phyloP scores from a whole-genome alignment of 768 basidiomycete genomes.

The Panaeolus cyanescens region DNA sequence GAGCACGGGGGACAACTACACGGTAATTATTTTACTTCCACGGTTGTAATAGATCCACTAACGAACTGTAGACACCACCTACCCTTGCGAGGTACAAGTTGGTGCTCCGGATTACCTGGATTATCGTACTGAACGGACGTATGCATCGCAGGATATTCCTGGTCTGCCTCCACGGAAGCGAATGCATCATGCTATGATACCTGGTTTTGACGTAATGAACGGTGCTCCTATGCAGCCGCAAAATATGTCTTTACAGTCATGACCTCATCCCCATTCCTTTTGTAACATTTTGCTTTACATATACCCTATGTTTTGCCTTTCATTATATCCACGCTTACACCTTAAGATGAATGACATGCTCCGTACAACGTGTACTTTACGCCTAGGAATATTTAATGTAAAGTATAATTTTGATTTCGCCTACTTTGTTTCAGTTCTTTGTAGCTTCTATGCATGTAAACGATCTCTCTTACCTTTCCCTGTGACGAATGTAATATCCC shows the following conservation, averaged over 20 bases:
- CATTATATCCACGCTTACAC: conserved; percentile 17
- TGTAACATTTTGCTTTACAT: conserved; percentile 13
- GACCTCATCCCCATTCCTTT: conserved; percentile 17
- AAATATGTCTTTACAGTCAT: conserved; percentile 58
- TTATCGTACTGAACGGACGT: conserved; percentile 26
- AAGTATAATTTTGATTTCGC: conserved; percentile 7
- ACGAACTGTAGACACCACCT: conserved; percentile 35
- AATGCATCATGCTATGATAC: conserved; percentile 61
- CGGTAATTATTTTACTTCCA: conserved; percentile 26
- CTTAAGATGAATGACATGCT: conserved; percentile 16
- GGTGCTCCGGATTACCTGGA: conserved; percentile 26
- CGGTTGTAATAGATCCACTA: conserved; percentile 1
- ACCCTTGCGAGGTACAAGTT: conserved; percentile 47
- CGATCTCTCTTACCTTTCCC: neutral
- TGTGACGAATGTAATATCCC: conserved; percentile 1
- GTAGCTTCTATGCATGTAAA: conserved; percentile 1
- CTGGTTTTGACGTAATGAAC: conserved; percentile 56
- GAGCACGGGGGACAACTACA: conserved; percentile 51
- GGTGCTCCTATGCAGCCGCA: conserved; percentile 55
- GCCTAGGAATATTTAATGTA: conserved; percentile 16
- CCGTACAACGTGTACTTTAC: conserved; percentile 18
- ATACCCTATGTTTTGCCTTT: conserved; percentile 17
- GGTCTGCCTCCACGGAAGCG: conserved; percentile 63
- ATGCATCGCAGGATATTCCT: conserved; percentile 47
- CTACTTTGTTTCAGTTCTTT: neutral